Conservation (phyloP, 352 stramenopile species). For the Globisporangium polare region DNA sequence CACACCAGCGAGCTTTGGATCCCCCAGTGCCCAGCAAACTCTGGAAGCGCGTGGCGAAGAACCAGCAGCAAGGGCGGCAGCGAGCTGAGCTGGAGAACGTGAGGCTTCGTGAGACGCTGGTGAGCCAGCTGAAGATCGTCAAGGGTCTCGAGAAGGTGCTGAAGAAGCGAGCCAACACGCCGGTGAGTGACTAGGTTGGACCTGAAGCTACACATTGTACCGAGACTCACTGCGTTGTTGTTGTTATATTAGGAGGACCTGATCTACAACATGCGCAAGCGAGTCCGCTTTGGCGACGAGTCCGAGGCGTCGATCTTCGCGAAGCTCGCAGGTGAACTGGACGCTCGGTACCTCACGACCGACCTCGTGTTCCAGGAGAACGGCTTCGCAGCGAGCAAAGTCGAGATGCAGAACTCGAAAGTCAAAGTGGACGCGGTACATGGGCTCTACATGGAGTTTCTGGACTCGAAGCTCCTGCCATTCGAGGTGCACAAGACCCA, state of each 20-base stretch:
- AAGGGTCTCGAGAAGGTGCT: slow-evolving; percentile 14
- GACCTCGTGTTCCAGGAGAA: neutral
- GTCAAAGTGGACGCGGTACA: slow-evolving; percentile 1
- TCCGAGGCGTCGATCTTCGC: slow-evolving; percentile 4
- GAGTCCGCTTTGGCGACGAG: neutral
- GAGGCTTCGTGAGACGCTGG: slow-evolving; percentile 13
- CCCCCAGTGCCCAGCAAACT: neutral
- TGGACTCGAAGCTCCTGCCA: slow-evolving; percentile 15
- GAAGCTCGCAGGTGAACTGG: slow-evolving; percentile 10
- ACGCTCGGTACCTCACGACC: slow-evolving; percentile 7
- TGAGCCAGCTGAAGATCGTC: slow-evolving; percentile 16
- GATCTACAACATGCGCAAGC: neutral
- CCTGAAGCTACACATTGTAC: no score
- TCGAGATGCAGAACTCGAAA: neutral
- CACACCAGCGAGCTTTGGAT: neutral
- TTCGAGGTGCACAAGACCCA: slow-evolving; percentile 11
- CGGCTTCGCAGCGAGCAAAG: neutral
- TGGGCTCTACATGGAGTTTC: slow-evolving; percentile 16
- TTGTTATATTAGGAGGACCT: neutral
- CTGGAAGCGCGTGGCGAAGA: slow-evolving; percentile 2
- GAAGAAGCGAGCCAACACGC: slow-evolving; percentile 1
- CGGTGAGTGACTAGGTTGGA: no score
- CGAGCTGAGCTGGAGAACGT: slow-evolving; percentile 3
- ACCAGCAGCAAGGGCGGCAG: neutral
- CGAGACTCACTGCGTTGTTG: no score